These are phyloP conservation scores for Phoma sp. DNA, from an alignment of 2,329 filamentous ascomycete genomes.

Conservation along the genomic window DNA sequence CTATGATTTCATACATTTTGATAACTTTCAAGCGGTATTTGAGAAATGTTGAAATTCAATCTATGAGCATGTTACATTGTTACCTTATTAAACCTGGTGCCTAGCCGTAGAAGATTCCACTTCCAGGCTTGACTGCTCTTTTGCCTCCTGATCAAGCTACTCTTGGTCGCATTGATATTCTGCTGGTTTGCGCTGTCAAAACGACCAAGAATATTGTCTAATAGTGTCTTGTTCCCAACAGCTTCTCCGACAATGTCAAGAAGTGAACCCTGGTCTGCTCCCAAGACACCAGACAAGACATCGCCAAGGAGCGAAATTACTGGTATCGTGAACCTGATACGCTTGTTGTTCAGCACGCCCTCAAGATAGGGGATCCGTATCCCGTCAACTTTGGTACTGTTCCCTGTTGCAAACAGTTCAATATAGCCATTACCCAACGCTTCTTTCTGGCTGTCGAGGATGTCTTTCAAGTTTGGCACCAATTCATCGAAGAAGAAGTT, in stretches of 20 bases:
- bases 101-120: neutral
- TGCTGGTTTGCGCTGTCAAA: neutral
- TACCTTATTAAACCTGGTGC: neutral
- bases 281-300: neutral
- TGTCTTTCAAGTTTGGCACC: neutral
- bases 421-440: neutral
- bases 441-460: neutral
- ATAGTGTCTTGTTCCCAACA: neutral
- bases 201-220: neutral
- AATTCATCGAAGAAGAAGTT: neutral
- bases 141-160: neutral
- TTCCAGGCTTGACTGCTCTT: neutral
- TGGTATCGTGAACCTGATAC: neutral
- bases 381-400: neutral
- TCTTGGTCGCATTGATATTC: neutral
- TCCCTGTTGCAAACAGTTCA: neutral
- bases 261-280: neutral
- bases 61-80: neutral
- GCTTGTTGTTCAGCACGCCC: neutral
- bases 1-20: no score
- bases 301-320: neutral
- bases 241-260: neutral
- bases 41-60: no score
- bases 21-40: no score
- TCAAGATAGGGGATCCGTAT: neutral